Conservation (phyloP, 805 yeast genomes). For the Spencermartinsiella europaea region DNA sequence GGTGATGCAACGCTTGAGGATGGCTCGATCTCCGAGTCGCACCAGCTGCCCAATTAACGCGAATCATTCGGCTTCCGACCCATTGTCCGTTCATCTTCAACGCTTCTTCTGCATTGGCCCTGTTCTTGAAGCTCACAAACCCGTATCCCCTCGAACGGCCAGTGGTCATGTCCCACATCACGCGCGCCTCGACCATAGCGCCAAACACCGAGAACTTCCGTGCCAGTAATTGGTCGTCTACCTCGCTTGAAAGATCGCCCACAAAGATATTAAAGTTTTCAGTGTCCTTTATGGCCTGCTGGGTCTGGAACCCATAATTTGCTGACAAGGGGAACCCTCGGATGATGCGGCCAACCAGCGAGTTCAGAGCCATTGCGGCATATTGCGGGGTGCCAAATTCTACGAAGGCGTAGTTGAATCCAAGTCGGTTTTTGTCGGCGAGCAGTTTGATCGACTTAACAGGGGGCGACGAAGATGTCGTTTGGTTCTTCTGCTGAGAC, state of each 20-base stretch:
- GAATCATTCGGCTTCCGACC: conserved; percentile 68
- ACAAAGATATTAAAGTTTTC: conserved; percentile 72
- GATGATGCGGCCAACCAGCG: conserved; percentile 50
- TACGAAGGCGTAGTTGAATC: conserved; percentile 78
- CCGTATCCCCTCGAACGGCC: conserved; percentile 91
- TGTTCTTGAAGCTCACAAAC: conserved; percentile 68
- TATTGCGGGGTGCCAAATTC: conserved; percentile 56
- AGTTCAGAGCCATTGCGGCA: conserved; percentile 59
- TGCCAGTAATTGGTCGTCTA: conserved; percentile 68
- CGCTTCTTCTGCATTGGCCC: conserved; percentile 69
- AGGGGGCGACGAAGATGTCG: conserved; percentile 33
- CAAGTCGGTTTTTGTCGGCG: conserved; percentile 64
- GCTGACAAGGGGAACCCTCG: conserved; percentile 55
- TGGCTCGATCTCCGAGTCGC: conserved; percentile 36
- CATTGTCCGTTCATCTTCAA: conserved; percentile 69
- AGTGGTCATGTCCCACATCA: conserved; percentile 96
- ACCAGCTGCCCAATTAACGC: conserved; percentile 87
- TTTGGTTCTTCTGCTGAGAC: background rate
- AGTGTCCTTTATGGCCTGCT: conserved; percentile 49
- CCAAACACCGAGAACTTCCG: conserved; percentile 57
- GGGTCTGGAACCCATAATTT: conserved; percentile 83
- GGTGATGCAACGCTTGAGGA: conserved; percentile 1
- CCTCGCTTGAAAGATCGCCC: conserved; percentile 79
- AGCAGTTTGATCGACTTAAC: conserved; percentile 64
- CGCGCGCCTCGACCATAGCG: conserved; percentile 75